phyloP scores from a whole-genome alignment of 2,329 filamentous ascomycete genomes.

The Aspergillus sergii region DNA sequence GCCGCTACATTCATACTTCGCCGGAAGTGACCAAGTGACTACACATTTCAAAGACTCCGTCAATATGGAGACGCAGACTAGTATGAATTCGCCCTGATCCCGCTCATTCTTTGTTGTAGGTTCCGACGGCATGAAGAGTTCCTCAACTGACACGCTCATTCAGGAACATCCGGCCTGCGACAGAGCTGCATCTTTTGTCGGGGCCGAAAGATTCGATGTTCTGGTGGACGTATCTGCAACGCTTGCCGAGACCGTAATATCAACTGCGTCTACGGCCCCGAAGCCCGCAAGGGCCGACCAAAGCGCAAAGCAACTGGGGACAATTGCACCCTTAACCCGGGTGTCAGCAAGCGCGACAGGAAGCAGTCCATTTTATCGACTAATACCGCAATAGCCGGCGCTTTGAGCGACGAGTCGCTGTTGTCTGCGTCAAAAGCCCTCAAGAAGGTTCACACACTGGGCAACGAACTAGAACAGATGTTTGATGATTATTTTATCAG shows the following conservation, averaged over 20 bases:
- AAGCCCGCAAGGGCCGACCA: conserved; percentile 12
- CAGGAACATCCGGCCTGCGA: conserved; percentile 7
- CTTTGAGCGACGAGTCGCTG: neutral
- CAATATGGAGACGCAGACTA: neutral
- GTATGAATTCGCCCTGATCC: neutral
- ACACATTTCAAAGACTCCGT: neutral
- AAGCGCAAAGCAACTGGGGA: neutral
- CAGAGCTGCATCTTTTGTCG: conserved; percentile 14
- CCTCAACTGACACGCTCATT: conserved; percentile 5
- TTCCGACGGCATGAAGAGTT: neutral
- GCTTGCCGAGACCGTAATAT: conserved; percentile 11
- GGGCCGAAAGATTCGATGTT: conserved; percentile 11
- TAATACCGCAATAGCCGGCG: neutral
- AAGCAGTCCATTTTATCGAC: neutral
- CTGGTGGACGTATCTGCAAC: conserved; percentile 8
- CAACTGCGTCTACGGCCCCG: conserved; percentile 12
- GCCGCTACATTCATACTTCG: neutral
- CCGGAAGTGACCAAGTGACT: neutral
- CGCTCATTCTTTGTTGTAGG: neutral
- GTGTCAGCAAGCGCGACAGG: neutral
- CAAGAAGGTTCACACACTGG: neutral
- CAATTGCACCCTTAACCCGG: neutral
- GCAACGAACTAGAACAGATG: conserved; percentile 7
- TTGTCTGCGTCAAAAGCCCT: neutral
- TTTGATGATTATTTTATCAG: conserved; percentile 12